Evolutionary conservation across 2,329 filamentous ascomycete species (phyloP).

Genomic region (Fusarium haematococcum): DNA sequence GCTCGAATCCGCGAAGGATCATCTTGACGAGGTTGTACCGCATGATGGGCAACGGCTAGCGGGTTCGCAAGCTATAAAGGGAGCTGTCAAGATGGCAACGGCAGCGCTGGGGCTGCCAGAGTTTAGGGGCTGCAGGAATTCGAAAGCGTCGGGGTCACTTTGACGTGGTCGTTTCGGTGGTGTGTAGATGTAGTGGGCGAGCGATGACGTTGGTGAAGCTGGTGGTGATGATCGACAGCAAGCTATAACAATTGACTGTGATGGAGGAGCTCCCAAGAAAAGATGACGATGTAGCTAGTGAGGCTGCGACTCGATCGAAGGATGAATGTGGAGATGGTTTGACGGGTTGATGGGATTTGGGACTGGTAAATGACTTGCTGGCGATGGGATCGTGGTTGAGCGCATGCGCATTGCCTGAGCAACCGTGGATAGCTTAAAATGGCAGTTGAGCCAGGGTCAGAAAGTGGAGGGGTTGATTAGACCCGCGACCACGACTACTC

Average conservation of each 20-base stretch:
- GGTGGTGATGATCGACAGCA: slow-evolving; percentile 8
- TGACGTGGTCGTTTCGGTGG: background rate
- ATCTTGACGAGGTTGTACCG: slow-evolving; percentile 56
- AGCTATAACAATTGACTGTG: slow-evolving; percentile 15
- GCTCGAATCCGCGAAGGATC: slow-evolving; percentile 60
- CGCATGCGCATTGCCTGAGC: slow-evolving; percentile 43
- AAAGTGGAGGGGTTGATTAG: slow-evolving; percentile 26
- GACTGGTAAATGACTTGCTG: slow-evolving; percentile 6
- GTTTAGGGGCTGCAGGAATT: background rate
- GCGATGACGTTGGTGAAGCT: background rate
- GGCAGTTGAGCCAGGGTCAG: slow-evolving; percentile 20
- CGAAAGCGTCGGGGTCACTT: background rate
- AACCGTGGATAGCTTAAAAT: slow-evolving; percentile 27
- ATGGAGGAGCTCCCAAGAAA: slow-evolving; percentile 12
- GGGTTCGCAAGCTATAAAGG: slow-evolving; percentile 9
- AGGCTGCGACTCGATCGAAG: slow-evolving; percentile 29
- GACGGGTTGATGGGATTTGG: background rate
- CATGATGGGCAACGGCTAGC: slow-evolving; percentile 38
- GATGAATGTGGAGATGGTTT: slow-evolving; percentile 35
- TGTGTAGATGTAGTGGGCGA: background rate
- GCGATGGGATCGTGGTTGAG: slow-evolving; percentile 27
- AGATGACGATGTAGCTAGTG: slow-evolving; percentile 33
- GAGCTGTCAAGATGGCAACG: background rate
- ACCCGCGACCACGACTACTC: background rate
- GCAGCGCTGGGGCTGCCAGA: background rate